Percentiles rank a stretch among this genome's conserved stretches.
phyloP scores from a whole-genome alignment of 1,284 basidiomycete genomes.

The Naganishia cerealis region DNA sequence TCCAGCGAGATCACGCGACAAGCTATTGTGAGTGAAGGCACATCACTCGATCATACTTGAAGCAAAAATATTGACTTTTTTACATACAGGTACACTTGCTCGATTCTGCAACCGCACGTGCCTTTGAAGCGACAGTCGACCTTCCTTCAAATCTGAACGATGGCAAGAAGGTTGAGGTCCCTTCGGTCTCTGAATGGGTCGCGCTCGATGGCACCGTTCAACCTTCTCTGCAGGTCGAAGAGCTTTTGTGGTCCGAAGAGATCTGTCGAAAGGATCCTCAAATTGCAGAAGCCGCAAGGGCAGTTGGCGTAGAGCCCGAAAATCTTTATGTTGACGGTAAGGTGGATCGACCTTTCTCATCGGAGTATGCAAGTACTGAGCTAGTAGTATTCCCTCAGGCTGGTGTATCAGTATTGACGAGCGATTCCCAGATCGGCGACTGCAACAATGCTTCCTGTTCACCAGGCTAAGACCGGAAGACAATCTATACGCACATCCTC shows the following conservation, averaged over 20 bases:
- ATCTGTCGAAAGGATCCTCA: conserved; percentile 51
- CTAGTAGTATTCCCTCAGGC: conserved; percentile 36
- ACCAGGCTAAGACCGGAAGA: conserved; percentile 48
- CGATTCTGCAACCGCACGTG: conserved; percentile 50
- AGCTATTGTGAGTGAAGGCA: conserved; percentile 45
- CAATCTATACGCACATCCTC: conserved; percentile 56
- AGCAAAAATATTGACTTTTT: not conserved
- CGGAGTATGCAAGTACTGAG: not conserved
- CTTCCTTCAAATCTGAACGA: conserved; percentile 48
- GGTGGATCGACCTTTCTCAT: conserved; percentile 17
- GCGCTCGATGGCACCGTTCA: conserved; percentile 53
- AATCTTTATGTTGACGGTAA: conserved; percentile 52
- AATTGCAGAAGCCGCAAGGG: conserved; percentile 52
- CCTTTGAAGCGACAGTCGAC: conserved; percentile 51
- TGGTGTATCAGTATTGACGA: conserved; percentile 57
- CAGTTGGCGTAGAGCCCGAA: conserved; percentile 52
- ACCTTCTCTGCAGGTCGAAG: conserved; percentile 56
- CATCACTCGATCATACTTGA: not conserved
- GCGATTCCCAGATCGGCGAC: conserved; percentile 50
- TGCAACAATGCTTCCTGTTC: conserved; percentile 56
- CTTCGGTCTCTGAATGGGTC: conserved; percentile 44
- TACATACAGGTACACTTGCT: conserved; percentile 50
- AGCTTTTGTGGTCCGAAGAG: conserved; percentile 56
- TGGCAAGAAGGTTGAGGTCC: conserved; percentile 13
- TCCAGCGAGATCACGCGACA: conserved; percentile 41